Percentiles rank a stretch among this genome's conserved stretches.
Conservation (phyloP, 768 basidiomycete genomes). For the Amanita jacksonii region DNA sequence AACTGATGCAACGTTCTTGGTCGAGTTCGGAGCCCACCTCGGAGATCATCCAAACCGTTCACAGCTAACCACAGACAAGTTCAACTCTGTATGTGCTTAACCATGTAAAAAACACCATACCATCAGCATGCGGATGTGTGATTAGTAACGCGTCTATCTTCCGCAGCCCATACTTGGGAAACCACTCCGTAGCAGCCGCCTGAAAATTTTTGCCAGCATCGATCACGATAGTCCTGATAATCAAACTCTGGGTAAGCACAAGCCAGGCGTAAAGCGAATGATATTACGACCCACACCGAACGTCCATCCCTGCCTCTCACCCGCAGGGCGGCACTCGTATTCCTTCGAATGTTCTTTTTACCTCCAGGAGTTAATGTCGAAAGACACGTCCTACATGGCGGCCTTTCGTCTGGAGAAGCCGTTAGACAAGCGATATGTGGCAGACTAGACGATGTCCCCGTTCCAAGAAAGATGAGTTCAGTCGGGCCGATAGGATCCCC, state of each 20-base stretch:
- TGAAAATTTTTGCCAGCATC: constrained; percentile 85
- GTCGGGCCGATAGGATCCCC: neutral
- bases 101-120: constrained; percentile 17
- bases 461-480: constrained; percentile 78
- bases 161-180: constrained; percentile 64
- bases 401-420: constrained; percentile 35
- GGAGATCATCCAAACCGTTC: constrained; percentile 83
- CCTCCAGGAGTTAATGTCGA: constrained; percentile 61
- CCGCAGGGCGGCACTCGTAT: constrained; percentile 66
- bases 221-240: constrained; percentile 65
- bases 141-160: constrained; percentile 52
- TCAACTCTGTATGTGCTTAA: constrained; percentile 5
- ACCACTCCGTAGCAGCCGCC: constrained; percentile 35
- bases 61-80: constrained; percentile 39
- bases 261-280: neutral
- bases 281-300: constrained; percentile 33
- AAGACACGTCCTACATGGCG: constrained; percentile 53
- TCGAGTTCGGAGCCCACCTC: constrained; percentile 38
- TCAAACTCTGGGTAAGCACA: neutral
- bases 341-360: constrained; percentile 76
- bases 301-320: constrained; percentile 31
- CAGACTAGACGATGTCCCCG: constrained; percentile 68
- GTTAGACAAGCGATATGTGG: constrained; percentile 73
- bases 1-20: neutral
- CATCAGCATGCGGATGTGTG: constrained; percentile 86